These are phyloP conservation scores for Monotropa hypopitys DNA, from an alignment of 179 eudicot species.

Conservation along the genomic window DNA sequence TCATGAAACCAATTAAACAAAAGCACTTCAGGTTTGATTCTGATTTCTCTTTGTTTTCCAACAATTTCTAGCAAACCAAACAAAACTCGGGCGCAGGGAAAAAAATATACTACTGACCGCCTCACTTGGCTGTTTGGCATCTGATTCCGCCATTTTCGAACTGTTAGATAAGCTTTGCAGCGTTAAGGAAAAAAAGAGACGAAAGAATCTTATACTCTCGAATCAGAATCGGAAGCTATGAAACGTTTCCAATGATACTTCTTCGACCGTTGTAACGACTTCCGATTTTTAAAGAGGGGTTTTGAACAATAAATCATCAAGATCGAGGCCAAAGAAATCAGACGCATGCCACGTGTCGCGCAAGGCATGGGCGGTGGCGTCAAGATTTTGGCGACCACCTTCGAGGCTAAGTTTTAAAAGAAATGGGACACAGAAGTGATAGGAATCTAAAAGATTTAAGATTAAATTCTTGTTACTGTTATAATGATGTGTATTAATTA, in stretches of 20 bases:
- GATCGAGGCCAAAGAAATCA: background rate
- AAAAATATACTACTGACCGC: constrained; percentile 3
- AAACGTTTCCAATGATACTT: background rate
- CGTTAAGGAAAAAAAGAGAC: background rate
- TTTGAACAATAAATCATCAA: background rate
- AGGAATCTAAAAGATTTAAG: too few relatives aligned
- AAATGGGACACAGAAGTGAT: too few relatives aligned
- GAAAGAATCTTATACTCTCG: background rate
- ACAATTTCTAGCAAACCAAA: background rate
- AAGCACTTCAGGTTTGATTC: background rate
- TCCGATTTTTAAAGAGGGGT: background rate
- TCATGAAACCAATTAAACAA: background rate
- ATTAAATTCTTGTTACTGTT: too few relatives aligned
- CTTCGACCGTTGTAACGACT: background rate
- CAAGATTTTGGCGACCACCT: background rate
- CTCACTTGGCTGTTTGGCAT: constrained; percentile 1
- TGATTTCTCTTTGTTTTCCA: background rate
- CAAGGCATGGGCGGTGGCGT: background rate
- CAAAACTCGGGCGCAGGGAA: background rate
- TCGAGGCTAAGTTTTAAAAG: background rate
- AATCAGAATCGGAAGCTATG: background rate
- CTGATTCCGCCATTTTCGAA: constrained; percentile 12
- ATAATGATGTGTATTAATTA: too few relatives aligned
- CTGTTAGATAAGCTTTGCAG: background rate
- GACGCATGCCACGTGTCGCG: background rate